Evolutionary conservation across 108 stramenopile genomes (phyloP).

Genomic region (Skeletonema potamos): DNA sequence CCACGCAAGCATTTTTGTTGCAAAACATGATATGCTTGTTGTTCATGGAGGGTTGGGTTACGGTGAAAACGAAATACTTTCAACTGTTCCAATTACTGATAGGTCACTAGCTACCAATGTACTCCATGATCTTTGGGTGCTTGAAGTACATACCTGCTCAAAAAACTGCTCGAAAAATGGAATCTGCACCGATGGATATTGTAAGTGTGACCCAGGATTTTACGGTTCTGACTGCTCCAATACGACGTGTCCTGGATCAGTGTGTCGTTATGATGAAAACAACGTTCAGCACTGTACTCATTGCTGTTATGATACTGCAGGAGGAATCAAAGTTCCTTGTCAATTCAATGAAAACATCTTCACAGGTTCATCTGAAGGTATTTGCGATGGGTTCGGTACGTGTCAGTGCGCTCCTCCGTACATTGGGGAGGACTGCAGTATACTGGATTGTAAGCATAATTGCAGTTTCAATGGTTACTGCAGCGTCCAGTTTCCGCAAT

Average conservation of each 20-base stretch:
- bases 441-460: constrained; percentile 70
- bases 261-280: constrained; percentile 73
- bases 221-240: constrained; percentile 87
- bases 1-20: constrained; percentile 51
- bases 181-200: constrained; percentile 76
- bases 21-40: constrained; percentile 51
- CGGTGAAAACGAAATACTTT: constrained; percentile 33
- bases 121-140: constrained; percentile 71
- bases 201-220: constrained; percentile 74
- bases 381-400: constrained; percentile 87
- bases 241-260: constrained; percentile 81
- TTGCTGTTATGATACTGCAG: constrained; percentile 76
- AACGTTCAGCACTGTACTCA: constrained; percentile 65
- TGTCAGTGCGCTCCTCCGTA: constrained; percentile 90
- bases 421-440: constrained; percentile 77
- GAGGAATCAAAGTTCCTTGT: constrained; percentile 60
- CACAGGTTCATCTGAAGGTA: constrained; percentile 73
- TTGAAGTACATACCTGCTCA: constrained; percentile 58
- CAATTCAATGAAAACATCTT: constrained; percentile 33
- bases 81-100: constrained; percentile 15
- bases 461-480: constrained; percentile 88
- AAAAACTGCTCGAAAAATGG: constrained; percentile 76
- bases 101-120: constrained; percentile 39
- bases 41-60: constrained; percentile 73
- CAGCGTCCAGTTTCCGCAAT: constrained; percentile 83